These are phyloP conservation scores for Intubia oerlemansii DNA, from an alignment of 2,329 filamentous ascomycete species.

Conservation along the genomic window DNA sequence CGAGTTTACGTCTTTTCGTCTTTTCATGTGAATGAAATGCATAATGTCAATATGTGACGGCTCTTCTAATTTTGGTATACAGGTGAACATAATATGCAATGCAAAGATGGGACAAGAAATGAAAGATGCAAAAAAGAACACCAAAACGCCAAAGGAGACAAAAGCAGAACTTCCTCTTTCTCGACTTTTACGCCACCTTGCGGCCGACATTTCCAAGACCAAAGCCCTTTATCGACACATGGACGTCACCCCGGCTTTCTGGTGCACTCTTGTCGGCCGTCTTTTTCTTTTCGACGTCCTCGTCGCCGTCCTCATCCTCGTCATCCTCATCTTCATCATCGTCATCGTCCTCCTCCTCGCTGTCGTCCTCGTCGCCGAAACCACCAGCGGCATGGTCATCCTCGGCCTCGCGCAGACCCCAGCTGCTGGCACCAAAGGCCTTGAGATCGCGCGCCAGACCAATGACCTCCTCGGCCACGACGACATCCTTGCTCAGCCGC, in stretches of 20 bases:
- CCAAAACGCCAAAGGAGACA: neutral
- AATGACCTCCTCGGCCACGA: slow-evolving; percentile 64
- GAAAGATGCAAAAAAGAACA: neutral
- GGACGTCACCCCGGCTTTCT: slow-evolving; percentile 35
- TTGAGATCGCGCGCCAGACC: slow-evolving; percentile 65
- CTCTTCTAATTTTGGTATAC: too few species aligned
- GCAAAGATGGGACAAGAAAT: neutral
- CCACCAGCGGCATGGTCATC: slow-evolving; percentile 41
- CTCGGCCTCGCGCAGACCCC: slow-evolving; percentile 63
- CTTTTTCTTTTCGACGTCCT: neutral
- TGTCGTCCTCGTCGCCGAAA: slow-evolving; percentile 41
- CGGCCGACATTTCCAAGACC: slow-evolving; percentile 89
- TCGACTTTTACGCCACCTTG: slow-evolving; percentile 39
- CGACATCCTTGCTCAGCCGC: slow-evolving; percentile 57
- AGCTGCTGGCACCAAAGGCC: slow-evolving; percentile 75
- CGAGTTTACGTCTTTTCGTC: neutral
- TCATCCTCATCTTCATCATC: slow-evolving; percentile 28
- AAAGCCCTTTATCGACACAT: slow-evolving; percentile 78
- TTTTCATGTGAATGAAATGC: neutral
- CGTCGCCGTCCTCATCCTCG: slow-evolving; percentile 27
- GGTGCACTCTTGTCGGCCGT: neutral
- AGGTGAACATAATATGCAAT: neutral
- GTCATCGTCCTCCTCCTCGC: slow-evolving; percentile 31
- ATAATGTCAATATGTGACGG: neutral
- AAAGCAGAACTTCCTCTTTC: neutral